Evolutionary conservation across 2,329 filamentous ascomycete species (phyloP), one percentile per base, ranked within the genome.

Genomic region (Ceratocystis eucalypticola): DNA sequence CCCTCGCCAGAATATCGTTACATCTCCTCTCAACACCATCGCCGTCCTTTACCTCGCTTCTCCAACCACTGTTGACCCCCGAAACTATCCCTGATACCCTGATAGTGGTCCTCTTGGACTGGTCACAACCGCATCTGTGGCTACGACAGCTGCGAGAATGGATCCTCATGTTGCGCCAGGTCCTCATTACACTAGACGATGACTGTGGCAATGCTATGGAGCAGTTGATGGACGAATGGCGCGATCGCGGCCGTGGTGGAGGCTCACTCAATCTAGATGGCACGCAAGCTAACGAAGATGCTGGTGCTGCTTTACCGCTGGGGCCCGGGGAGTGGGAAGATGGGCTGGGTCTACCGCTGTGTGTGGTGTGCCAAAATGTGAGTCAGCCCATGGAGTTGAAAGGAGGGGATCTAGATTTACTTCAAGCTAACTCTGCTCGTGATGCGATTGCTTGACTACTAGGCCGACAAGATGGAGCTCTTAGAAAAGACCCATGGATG

Each of bases 321-420:
- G 92, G 92, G 0, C 89, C 89, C 0, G 92, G 93, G 65, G 92
- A 96, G 76, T 96, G 92, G 90, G 90, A 96, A 69, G 91, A 96
- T 72, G 89, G 87, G 4, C 77, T 96, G 7, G 92, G 92, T 0
- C 77, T 99, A 66, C 91, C 91, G 0, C 79, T 99, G 46, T 95
- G 90, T 72, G 88, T 99, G 7, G 91, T 97, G n/a, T 96, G 93
- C 74, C 92, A 97, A 75, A 94, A 96, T 74, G 91, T 92, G 75
- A 76, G 84, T 75, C 33, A 17, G 15, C 45, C 15, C n/a, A 28
- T 61, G 5, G 28, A 2, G 5, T 17, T 46, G 1, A 15, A 59
- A 25, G 15, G 15, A 10, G 3, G 7, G 17, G 6, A 15, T 59
- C 5, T 37, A n/a, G 15, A 8, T 53, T 53, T n/a, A 41, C 12